Percentiles rank a stretch among this genome's conserved stretches.
Conservation (phyloP, 106 monocot species). For the Dactylorhiza incarnata region DNA sequence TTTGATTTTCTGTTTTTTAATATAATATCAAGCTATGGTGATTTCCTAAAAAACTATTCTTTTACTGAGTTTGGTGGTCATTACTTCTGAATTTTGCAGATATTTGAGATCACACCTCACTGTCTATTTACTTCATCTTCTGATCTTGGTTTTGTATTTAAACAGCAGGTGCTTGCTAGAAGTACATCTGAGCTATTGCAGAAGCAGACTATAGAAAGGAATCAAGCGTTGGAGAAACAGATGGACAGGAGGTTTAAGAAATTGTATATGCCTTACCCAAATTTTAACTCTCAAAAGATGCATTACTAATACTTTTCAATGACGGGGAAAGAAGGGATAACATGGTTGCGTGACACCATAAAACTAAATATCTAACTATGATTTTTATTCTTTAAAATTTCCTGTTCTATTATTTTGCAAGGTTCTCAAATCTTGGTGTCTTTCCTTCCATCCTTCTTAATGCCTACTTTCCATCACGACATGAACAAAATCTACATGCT, state of each 20-base stretch:
- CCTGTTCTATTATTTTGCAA: no score
- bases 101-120: neutral
- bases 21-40: neutral
- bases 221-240: conserved; percentile 29
- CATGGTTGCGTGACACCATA: no score
- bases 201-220: conserved; percentile 27
- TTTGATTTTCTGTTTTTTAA: neutral
- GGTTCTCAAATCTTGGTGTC: neutral
- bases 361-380: no score
- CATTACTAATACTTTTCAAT: no score
- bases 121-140: neutral
- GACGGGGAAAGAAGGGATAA: no score
- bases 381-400: no score
- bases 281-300: neutral
- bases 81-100: neutral
- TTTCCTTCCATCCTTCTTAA: neutral
- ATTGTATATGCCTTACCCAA: conserved; percentile 31
- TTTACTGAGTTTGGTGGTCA: neutral
- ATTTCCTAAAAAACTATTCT: neutral
- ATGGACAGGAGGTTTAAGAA: conserved; percentile 39
- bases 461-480: neutral
- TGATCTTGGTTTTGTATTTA: neutral
- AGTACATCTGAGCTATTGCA: conserved; percentile 19
- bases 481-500: neutral
- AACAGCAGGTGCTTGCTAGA: conserved; percentile 27